Evolutionary conservation across 441 rosid species (phyloP).

Genomic region (Capsella rubella): DNA sequence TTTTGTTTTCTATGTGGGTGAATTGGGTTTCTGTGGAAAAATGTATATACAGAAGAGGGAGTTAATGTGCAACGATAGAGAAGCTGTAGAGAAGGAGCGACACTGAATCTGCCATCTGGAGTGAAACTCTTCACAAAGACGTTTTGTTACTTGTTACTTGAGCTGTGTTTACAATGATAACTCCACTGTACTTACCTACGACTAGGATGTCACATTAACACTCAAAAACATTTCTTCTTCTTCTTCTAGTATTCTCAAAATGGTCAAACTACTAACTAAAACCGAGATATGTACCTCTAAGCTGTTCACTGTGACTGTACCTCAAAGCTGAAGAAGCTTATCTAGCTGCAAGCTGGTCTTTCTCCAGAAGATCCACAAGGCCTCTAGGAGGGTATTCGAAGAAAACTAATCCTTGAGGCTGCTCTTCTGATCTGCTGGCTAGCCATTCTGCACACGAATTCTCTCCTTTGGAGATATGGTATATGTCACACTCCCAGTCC

Average conservation of each 20-base stretch:
- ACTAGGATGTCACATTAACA: not conserved
- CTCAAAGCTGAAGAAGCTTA: conserved; percentile 34
- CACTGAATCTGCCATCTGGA: not conserved
- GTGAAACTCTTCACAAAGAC: conserved; percentile 1
- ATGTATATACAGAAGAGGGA: not conserved
- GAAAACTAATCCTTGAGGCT: conserved; percentile 33
- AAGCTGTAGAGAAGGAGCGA: not conserved
- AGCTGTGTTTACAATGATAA: conserved; percentile 9
- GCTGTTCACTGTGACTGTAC: conserved; percentile 26
- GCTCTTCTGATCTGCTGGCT: conserved; percentile 42
- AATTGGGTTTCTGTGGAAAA: not conserved
- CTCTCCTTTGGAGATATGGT: conserved; percentile 37
- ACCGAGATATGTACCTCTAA: conserved; percentile 34
- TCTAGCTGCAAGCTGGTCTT: conserved; percentile 38
- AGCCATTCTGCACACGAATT: conserved; percentile 57
- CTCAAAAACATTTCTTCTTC: conserved; percentile 25
- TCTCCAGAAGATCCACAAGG: conserved; percentile 46
- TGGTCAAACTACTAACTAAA: not conserved
- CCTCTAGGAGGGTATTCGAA: conserved; percentile 51
- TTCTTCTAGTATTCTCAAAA: conserved; percentile 22
- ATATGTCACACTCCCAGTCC: conserved; percentile 56
- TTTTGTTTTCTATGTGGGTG: not conserved
- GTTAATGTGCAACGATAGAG: not conserved
- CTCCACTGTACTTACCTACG: conserved; percentile 9
- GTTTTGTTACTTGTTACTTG: not conserved